These are phyloP conservation scores for Pseudocercospora crystallina DNA, from an alignment of 2,329 filamentous ascomycete genomes.

Conservation along the genomic window DNA sequence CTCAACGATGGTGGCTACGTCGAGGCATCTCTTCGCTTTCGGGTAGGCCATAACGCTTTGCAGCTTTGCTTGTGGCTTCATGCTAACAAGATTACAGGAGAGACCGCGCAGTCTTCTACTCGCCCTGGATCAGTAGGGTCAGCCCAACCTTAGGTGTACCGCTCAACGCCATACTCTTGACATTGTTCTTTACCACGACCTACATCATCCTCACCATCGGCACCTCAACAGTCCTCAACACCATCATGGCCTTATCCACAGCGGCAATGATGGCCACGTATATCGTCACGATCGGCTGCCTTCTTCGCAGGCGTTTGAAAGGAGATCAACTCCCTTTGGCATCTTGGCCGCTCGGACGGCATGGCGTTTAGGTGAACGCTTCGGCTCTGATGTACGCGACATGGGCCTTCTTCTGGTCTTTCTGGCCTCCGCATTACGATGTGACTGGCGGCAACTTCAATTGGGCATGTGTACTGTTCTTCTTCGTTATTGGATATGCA, in stretches of 20 bases:
- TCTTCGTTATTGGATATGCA: conserved; percentile 10
- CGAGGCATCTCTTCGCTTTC: conserved; percentile 41
- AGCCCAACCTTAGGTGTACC: conserved; percentile 23
- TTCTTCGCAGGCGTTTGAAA: conserved; percentile 39
- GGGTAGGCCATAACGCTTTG: conserved; percentile 34
- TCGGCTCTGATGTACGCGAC: conserved; percentile 37
- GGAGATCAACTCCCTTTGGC: conserved; percentile 37
- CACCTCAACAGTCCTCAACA: conserved; percentile 38
- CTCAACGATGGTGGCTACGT: conserved; percentile 40
- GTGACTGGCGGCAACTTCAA: conserved; percentile 48
- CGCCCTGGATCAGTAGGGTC: conserved; percentile 36
- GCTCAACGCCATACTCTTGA: conserved; percentile 34
- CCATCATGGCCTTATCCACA: conserved; percentile 43
- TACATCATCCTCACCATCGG: conserved; percentile 37
- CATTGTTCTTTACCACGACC: conserved; percentile 27
- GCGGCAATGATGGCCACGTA: conserved; percentile 45
- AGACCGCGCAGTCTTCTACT: conserved; percentile 42
- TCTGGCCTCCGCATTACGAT: conserved; percentile 42
- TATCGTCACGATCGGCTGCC: conserved; percentile 38
- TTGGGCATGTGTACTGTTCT: conserved; percentile 51
- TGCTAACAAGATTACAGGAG: conserved; percentile 20
- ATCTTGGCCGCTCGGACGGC: conserved; percentile 39
- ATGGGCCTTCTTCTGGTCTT: conserved; percentile 40
- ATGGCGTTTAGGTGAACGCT: conserved; percentile 40
- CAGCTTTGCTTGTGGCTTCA: too few relatives aligned